phyloP scores from a whole-genome alignment of 116 monocot species.

The Iris pallida region DNA sequence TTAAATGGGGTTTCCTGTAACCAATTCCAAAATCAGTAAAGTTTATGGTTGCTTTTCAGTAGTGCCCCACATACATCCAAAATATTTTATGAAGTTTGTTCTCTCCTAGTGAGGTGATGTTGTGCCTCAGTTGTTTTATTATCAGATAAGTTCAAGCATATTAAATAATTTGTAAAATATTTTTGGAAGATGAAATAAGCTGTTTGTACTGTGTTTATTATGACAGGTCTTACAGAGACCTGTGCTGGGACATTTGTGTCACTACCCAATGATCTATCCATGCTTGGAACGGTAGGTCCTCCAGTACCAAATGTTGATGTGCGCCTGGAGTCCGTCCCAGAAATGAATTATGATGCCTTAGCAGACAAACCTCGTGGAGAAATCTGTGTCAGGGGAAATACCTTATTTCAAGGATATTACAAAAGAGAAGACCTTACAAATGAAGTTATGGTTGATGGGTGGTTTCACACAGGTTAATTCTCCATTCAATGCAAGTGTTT shows the following conservation, averaged over 20 bases:
- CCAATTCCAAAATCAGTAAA: too few relatives aligned
- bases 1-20: too few relatives aligned
- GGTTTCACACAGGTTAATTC: constrained; percentile 89
- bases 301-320: constrained; percentile 90
- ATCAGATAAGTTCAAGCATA: background rate
- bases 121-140: too few relatives aligned
- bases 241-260: constrained; percentile 87
- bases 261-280: constrained; percentile 62
- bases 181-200: background rate
- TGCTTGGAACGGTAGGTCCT: constrained; percentile 90
- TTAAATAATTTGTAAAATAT: background rate
- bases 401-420: constrained; percentile 75
- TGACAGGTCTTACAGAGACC: constrained; percentile 81
- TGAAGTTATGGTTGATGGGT: constrained; percentile 77
- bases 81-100: too few relatives aligned
- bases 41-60: background rate
- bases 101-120: too few relatives aligned
- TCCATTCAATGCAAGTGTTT: background rate
- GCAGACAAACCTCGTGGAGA: constrained; percentile 59
- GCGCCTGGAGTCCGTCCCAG: constrained; percentile 87
- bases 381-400: constrained; percentile 71
- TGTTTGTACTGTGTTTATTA: background rate
- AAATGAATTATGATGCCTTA: constrained; percentile 85
- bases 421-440: constrained; percentile 88
- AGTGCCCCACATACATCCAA: too few relatives aligned